Conservation (phyloP, 768 basidiomycete species). For the Tubosaeta brunneosetosa region DNA sequence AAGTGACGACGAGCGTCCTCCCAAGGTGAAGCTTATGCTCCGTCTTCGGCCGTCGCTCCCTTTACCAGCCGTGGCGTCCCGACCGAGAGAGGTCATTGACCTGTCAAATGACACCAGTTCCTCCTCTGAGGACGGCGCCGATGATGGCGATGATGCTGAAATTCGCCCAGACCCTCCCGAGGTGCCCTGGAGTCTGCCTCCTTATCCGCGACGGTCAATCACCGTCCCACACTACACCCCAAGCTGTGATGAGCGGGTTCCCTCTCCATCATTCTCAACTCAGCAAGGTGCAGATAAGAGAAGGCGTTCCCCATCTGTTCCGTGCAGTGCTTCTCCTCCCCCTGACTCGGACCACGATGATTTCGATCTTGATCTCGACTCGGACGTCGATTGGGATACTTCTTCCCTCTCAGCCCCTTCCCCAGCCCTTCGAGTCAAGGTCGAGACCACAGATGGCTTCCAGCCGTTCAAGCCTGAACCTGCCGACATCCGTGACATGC, state of each 20-base stretch:
- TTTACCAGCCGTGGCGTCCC: conserved; percentile 9
- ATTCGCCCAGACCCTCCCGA: conserved; percentile 25
- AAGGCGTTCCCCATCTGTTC: conserved; percentile 57
- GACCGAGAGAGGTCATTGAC: conserved; percentile 34
- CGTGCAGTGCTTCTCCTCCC: conserved; percentile 61
- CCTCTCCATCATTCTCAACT: conserved; percentile 24
- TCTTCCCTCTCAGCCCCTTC: conserved; percentile 33
- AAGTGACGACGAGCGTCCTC: conserved; percentile 37
- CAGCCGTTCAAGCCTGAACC: conserved; percentile 53
- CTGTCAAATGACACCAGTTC: conserved; percentile 35
- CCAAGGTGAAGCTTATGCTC: conserved; percentile 68
- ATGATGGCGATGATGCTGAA: conserved; percentile 17
- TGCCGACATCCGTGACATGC: conserved; percentile 56
- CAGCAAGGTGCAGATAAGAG: conserved; percentile 24
- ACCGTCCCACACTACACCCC: conserved; percentile 55
- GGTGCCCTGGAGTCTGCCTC: conserved; percentile 47
- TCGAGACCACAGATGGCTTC: conserved; percentile 25
- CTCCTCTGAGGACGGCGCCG: conserved; percentile 38
- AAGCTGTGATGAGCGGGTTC: conserved; percentile 34
- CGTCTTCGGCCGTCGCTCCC: conserved; percentile 46
- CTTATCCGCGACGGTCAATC: conserved; percentile 54
- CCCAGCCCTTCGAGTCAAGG: conserved; percentile 17
- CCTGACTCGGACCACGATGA: conserved; percentile 55
- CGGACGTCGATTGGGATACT: conserved; percentile 58
- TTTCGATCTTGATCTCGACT: conserved; percentile 50